Base-by-base conservation (phyloP, 805 yeast genomes). In the Wickerhamiella dianesei region DNA sequence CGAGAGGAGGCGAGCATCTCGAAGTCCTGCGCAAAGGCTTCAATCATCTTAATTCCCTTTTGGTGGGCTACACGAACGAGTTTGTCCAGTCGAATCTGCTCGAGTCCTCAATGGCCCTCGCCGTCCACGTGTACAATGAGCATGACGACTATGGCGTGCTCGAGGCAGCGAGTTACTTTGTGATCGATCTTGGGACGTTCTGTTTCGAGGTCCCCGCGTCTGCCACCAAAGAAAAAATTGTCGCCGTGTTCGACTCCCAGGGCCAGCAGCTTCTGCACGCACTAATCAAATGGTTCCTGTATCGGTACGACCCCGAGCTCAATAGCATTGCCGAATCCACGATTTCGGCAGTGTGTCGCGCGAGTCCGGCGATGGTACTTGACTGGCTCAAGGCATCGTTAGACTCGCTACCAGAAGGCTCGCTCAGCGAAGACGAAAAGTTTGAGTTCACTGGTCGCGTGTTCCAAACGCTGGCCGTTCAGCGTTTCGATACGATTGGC, bases 401-500 rank as follows among this genome's bases (percentile, higher is more conserved):
- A 32, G 61, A 65, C 21, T 62, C 70, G 16, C 70, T 89, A 41
- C 88, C 92, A 2, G 71, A 69, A 3, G 72, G 72, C n/a, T 55
- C 75, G 18, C 82, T 85, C 12, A 76, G 80, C 48, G 71, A 66
- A 3, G 78, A 76, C 52, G 96, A 89, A 63, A 71, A 79, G 51
- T 64, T 70, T 40, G 82, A 82, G 59, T 68, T 87, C 51, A 57
- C 80, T 32, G 50, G 51, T 18, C 53, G 55, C 16, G 50, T 60
- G 12, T 46, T 56, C 22, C 48, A 54, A 8, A 53, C 57, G 14
- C 39, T 61, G 44, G 72, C 70, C 35, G 76, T 79, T 20, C 79
- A 76, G 56, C 88, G 86, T 62, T 78, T 71, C 61, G 74, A 89
- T 60, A 74, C 84, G 53, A 77, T 85, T 21, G 74, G 95, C 56